Percentiles rank a stretch among this genome's conserved stretches.
Conservation (phyloP, 2,329 filamentous ascomycete species). For the Calonectria pseudoturangicola region DNA sequence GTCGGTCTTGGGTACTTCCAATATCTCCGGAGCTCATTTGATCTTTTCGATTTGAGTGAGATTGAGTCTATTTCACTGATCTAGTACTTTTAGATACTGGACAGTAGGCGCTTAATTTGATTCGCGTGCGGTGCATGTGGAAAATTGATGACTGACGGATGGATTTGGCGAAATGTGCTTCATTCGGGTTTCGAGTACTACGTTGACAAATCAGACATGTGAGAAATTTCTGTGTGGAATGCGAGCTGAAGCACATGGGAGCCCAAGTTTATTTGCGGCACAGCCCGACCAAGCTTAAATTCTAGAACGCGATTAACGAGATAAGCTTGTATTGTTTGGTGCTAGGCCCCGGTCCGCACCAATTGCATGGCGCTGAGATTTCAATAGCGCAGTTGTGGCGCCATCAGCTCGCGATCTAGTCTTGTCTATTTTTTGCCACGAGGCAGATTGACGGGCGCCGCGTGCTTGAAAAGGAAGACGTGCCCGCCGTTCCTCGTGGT, state of each 20-base stretch:
- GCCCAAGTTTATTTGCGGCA: neutral
- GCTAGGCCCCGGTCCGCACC: neutral
- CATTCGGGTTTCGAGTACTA: too few relatives aligned
- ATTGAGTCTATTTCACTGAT: too few relatives aligned
- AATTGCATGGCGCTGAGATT: neutral
- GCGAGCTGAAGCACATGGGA: neutral
- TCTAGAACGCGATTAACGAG: constrained; percentile 7
- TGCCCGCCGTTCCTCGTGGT: neutral
- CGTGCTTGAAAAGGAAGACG: neutral
- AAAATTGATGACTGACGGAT: too few relatives aligned
- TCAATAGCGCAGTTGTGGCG: constrained; percentile 25
- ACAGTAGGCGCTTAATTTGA: too few relatives aligned
- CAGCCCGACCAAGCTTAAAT: constrained; percentile 14
- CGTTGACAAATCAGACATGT: too few relatives aligned
- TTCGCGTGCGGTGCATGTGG: too few relatives aligned
- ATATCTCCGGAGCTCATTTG: neutral
- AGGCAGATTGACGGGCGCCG: constrained; percentile 9
- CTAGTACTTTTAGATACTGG: too few relatives aligned
- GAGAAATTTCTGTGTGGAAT: neutral
- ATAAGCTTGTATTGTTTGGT: constrained; percentile 1
- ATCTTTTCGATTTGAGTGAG: too few relatives aligned
- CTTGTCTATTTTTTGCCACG: constrained; percentile 19
- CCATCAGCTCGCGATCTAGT: neutral
- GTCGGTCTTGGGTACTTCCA: neutral
- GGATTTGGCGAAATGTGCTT: too few relatives aligned